phyloP scores from a whole-genome alignment of 345 rosid genomes.

The Gossypium herbaceum region DNA sequence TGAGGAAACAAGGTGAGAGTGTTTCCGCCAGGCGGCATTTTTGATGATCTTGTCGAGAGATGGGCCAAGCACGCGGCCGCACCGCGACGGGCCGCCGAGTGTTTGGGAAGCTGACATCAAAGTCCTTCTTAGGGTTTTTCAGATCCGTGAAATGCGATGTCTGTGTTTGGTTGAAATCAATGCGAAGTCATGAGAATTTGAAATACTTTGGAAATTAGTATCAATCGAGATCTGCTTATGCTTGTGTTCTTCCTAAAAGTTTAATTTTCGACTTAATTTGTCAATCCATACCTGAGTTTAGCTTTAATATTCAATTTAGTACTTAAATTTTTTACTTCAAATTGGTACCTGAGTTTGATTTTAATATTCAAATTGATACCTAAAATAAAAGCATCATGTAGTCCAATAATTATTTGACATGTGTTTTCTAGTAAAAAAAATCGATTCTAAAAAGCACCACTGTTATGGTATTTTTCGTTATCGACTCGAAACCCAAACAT shows the following conservation, averaged over 20 bases:
- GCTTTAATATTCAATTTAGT: too few species aligned
- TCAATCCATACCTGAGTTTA: too few species aligned
- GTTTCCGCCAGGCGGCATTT: conserved; percentile 96
- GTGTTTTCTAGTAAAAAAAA: too few species aligned
- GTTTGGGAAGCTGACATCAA: conserved; percentile 59
- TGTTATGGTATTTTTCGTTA: too few species aligned
- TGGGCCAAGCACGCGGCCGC: conserved; percentile 79
- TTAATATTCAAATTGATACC: too few species aligned
- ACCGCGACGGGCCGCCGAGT: conserved; percentile 79
- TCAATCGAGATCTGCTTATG: background rate
- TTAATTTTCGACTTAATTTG: background rate
- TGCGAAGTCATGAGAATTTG: conserved; percentile 2
- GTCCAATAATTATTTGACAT: too few species aligned
- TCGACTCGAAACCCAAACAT: too few species aligned
- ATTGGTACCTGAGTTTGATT: too few species aligned
- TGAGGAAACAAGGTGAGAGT: conserved; percentile 73
- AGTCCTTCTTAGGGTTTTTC: background rate
- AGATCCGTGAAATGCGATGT: conserved; percentile 5
- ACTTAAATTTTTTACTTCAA: too few species aligned
- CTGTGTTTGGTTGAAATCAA: background rate
- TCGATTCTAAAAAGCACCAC: too few species aligned
- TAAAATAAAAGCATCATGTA: too few species aligned
- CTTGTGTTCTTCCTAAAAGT: background rate
- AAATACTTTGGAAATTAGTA: background rate
- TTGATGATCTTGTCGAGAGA: conserved; percentile 84